Conservation (phyloP, 176 grass and related monocot genomes). For the Rhynchospora breviuscula region DNA sequence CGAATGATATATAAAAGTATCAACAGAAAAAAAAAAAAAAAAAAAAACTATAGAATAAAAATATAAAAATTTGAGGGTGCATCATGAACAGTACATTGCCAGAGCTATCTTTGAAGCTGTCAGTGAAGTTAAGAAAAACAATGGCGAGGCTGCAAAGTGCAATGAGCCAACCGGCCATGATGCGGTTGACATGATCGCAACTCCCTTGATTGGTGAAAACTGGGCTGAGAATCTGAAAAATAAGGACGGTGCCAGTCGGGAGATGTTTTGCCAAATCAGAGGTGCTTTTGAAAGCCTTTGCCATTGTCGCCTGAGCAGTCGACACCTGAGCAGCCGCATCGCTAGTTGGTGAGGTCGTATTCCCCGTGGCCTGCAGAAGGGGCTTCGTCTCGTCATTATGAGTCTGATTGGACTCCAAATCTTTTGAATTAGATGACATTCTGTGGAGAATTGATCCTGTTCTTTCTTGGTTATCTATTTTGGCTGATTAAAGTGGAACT, state of each 20-base stretch:
- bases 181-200: slow-evolving; percentile 38
- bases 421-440: slow-evolving; percentile 13
- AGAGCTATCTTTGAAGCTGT: slow-evolving; percentile 57
- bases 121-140: slow-evolving; percentile 70
- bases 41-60: too few relatives aligned
- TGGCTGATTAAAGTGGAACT: neutral
- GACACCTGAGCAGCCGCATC: neutral
- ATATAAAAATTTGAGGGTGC: neutral
- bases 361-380: neutral
- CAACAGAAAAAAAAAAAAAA: neutral
- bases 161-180: slow-evolving; percentile 47
- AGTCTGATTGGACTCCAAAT: slow-evolving; percentile 3
- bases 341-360: neutral
- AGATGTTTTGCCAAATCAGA: slow-evolving; percentile 80
- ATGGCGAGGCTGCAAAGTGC: slow-evolving; percentile 38
- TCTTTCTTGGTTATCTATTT: neutral
- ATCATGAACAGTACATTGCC: slow-evolving; percentile 25
- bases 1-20: neutral
- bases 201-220: slow-evolving; percentile 50
- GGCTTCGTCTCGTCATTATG: neutral
- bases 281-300: slow-evolving; percentile 43
- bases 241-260: slow-evolving; percentile 69
- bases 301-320: slow-evolving; percentile 10
- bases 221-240: slow-evolving; percentile 75
- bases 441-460: neutral